Base-by-base conservation (phyloP, 2,329 filamentous ascomycete species). In the Proliferodiscus dingleyae region DNA sequence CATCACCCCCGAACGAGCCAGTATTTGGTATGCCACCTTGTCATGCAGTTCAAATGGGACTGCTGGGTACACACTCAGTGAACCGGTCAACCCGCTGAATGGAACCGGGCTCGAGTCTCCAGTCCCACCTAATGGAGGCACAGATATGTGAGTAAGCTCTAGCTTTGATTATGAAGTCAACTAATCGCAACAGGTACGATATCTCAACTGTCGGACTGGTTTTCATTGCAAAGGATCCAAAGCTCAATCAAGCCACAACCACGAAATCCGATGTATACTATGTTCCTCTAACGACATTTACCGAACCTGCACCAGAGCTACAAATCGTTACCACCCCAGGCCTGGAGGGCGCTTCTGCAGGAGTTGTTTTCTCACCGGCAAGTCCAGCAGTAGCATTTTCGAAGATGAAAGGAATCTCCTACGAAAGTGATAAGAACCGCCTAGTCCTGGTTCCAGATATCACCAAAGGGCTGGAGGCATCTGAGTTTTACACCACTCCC, bases 371-470 rank as follows among this genome's bases (percentile, higher is more conserved):
- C 66, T 89, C 87, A 3, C 78, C 79, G 2, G 74, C 82, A 55
- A 85, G 88, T 7, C 74, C 71, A 24, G 74, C 77, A 50, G 69
- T 90, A 18, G 87, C 80, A 1, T 95, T 94, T 63, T 71, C 87
- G 32, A 81, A 85, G 50, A 93, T 91, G 87, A 75, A 77, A 49
- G 74, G 75, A 38, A 73, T 79, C 40, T 79, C 83, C 45, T 94
- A 95, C 61, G 89, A 95, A 65, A 78, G 83, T 11, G 88, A 95
- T 67, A 84, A 85, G 64, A 76, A 82, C 36, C 76, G 80, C 26
- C 68, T 88, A 5, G 66, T 89, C 53, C 65, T 87, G 3, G 65
- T 87, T 7, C 73, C 76, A 1, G 74, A 87, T 53, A 67, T 86
- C 37, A 63, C 63, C 9, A 72, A 79, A 44, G 64, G 78, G 9